These are phyloP conservation scores for Biscogniauxia marginata DNA, from an alignment of 2,329 filamentous ascomycete species.

Conservation along the genomic window DNA sequence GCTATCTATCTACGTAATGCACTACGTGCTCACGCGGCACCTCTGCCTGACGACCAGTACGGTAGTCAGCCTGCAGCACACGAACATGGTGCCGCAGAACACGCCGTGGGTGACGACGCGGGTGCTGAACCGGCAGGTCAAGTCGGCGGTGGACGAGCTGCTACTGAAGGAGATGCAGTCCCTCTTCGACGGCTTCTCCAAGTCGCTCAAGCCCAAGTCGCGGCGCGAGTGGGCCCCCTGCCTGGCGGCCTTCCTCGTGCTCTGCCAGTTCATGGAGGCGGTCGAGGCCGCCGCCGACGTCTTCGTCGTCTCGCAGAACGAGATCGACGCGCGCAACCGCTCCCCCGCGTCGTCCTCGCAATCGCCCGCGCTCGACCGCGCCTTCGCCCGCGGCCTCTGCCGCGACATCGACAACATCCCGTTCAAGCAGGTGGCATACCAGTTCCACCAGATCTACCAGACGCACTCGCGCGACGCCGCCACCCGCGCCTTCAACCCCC, in stretches of 20 bases:
- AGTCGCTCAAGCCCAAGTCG: conserved; percentile 53
- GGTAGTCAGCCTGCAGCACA: conserved; percentile 40
- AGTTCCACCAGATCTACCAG: conserved; percentile 60
- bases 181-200: conserved; percentile 53
- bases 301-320: conserved; percentile 51
- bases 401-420: conserved; percentile 56
- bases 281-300: conserved; percentile 53
- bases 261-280: conserved; percentile 59
- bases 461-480: conserved; percentile 51
- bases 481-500: conserved; percentile 53
- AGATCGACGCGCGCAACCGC: conserved; percentile 43
- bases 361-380: conserved; percentile 38
- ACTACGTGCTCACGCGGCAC: conserved; percentile 56
- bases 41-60: conserved; percentile 49
- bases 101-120: conserved; percentile 49
- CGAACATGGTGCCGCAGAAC: conserved; percentile 44
- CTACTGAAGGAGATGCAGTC: conserved; percentile 50
- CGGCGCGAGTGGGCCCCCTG: conserved; percentile 56
- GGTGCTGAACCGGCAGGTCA: conserved; percentile 56
- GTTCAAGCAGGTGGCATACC: conserved; percentile 59
- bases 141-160: conserved; percentile 55
- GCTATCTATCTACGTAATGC: conserved; percentile 53
- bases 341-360: conserved; percentile 11
- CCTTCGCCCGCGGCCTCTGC: conserved; percentile 46
- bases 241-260: conserved; percentile 53